A percentile compares a stretch with the other conserved stretches of the same genome.
Conservation (phyloP, 2,329 filamentous ascomycete species). For the Ceratocystis harringtonii region DNA sequence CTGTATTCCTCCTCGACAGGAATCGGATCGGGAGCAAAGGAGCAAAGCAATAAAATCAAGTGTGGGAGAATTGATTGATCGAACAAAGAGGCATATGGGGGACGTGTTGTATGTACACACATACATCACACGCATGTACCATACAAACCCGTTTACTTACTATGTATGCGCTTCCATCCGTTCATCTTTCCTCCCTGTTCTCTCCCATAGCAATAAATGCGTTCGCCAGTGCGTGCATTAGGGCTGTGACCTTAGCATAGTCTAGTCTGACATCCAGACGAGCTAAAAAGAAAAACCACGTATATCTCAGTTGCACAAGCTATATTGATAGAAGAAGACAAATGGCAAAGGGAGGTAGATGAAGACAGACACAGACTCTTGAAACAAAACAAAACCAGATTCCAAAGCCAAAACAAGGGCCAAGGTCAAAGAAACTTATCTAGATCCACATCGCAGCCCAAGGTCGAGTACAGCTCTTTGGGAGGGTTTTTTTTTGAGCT, state of each 20-base stretch:
- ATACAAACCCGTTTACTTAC: no score
- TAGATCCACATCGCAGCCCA: background rate
- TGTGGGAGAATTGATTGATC: no score
- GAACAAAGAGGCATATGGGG: no score
- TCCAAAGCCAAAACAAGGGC: background rate
- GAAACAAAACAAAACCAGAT: background rate
- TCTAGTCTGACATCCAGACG: no score
- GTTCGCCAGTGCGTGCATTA: no score
- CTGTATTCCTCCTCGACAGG: background rate
- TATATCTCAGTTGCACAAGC: background rate
- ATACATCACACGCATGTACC: no score
- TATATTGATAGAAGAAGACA: background rate
- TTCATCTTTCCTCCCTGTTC: no score
- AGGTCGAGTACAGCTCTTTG: background rate
- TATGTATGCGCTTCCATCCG: no score
- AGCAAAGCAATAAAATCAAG: background rate
- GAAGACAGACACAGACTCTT: background rate
- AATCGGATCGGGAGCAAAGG: background rate
- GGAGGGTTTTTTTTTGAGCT: background rate
- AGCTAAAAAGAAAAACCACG: background rate
- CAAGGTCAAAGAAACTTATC: background rate
- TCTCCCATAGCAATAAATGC: no score
- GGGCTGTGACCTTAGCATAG: no score
- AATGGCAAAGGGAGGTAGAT: background rate
- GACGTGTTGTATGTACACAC: no score